A percentile compares a stretch with the other conserved stretches of the same genome.
Conservation (phyloP, 139 green algal genomes). For the Micractinium sp. region DNA sequence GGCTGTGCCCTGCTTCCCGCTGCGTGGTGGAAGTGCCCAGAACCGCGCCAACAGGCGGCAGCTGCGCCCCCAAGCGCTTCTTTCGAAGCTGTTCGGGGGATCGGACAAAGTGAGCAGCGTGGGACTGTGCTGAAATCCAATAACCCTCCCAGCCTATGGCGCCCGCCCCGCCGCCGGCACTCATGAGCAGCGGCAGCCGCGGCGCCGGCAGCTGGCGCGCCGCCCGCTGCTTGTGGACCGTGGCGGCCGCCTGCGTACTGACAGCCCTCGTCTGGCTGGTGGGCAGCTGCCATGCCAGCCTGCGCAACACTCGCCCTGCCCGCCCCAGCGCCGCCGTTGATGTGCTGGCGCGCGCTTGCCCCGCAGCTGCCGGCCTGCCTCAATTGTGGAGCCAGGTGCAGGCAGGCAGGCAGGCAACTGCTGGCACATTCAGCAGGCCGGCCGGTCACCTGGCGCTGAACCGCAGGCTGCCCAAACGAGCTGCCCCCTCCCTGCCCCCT, state of each 20-base stretch:
- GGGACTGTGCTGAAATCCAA: neutral
- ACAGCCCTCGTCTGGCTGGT: neutral
- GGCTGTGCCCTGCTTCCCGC: neutral
- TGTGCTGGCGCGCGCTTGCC: neutral
- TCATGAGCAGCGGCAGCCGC: neutral
- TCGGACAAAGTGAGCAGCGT: neutral
- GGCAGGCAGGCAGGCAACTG: no score
- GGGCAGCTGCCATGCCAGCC: neutral
- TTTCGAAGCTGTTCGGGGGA: slow-evolving; percentile 4
- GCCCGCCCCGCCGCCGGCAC: no score
- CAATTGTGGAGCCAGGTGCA: no score
- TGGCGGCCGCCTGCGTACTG: slow-evolving; percentile 3
- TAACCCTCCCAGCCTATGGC: neutral
- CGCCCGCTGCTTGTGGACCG: neutral
- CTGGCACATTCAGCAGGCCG: no score
- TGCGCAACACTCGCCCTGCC: no score
- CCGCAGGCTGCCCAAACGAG: no score
- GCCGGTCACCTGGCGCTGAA: no score
- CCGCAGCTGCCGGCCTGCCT: neutral
- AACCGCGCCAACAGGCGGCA: neutral
- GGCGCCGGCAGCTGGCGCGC: neutral
- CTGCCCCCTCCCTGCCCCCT: no score
- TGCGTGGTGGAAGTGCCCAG: neutral
- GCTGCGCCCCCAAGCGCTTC: neutral
- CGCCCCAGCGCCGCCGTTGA: neutral